Evolutionary conservation across 331 rosid species (phyloP).

Genomic region (Ulmus americana): DNA sequence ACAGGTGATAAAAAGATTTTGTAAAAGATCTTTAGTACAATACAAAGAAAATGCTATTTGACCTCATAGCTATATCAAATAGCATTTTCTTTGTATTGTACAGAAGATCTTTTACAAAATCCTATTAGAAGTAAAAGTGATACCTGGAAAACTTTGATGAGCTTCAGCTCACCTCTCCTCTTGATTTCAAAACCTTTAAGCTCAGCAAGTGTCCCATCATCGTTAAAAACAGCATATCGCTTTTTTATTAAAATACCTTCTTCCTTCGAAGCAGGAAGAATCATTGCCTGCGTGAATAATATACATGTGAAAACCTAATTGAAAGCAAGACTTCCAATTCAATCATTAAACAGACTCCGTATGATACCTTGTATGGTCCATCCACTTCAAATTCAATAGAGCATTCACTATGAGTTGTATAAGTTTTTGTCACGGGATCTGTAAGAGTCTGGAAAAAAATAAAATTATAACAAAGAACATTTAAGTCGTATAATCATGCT

Average conservation of each 20-base stretch:
- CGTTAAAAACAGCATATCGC: slow-evolving; percentile 94
- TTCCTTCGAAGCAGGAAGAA: slow-evolving; percentile 96
- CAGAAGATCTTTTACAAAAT: not conserved
- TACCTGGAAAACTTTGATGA: slow-evolving; percentile 98
- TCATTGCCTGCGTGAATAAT: slow-evolving; percentile 71
- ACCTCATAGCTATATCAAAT: slow-evolving; percentile 1
- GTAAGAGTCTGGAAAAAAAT: slow-evolving; percentile 59
- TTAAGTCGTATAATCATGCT: slow-evolving; percentile 16
- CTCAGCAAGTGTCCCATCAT: slow-evolving; percentile 96
- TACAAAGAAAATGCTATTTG: not conserved
- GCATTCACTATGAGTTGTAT: slow-evolving; percentile 85
- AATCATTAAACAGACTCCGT: not conserved
- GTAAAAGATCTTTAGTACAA: not conserved
- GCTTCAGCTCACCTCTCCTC: slow-evolving; percentile 98
- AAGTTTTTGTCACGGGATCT: slow-evolving; percentile 57
- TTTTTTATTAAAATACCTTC: slow-evolving; percentile 96
- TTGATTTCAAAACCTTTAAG: slow-evolving; percentile 99
- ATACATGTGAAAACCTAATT: not conserved
- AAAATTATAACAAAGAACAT: slow-evolving; percentile 25
- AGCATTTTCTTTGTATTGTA: not conserved
- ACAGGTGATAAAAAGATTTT: not conserved
- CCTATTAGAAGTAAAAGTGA: slow-evolving; percentile 9
- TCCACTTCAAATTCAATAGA: slow-evolving; percentile 99
- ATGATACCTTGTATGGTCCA: slow-evolving; percentile 96
- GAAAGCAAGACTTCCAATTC: slow-evolving; percentile 1